phyloP scores from a whole-genome alignment of 2,329 filamentous ascomycete genomes.

The Trichoderma cornu-damae region DNA sequence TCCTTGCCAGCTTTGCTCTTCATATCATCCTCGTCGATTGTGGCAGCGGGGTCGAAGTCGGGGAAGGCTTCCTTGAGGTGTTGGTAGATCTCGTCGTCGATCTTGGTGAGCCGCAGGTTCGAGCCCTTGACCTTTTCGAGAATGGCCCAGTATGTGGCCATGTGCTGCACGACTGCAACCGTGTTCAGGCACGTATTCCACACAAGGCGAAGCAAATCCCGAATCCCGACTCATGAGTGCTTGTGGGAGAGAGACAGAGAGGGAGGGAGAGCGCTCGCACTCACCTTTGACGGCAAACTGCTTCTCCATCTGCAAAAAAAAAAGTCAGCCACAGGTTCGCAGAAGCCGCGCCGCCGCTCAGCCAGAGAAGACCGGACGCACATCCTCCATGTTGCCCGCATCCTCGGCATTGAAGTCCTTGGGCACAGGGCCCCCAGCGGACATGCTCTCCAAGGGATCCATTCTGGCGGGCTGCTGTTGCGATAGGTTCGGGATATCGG shows the following conservation, averaged over 20 bases:
- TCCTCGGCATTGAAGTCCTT: constrained; percentile 56
- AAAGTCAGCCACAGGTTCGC: background rate
- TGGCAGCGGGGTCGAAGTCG: constrained; percentile 77
- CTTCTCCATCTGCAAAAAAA: constrained; percentile 77
- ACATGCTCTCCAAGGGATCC: constrained; percentile 39
- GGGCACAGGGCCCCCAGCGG: constrained; percentile 37
- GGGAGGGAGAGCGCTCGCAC: no score
- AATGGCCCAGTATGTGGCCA: constrained; percentile 95
- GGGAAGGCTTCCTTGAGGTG: constrained; percentile 86
- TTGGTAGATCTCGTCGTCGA: constrained; percentile 90
- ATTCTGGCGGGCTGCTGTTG: constrained; percentile 25
- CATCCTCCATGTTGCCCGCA: constrained; percentile 52
- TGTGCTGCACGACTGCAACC: constrained; percentile 75
- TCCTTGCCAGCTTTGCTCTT: constrained; percentile 97
- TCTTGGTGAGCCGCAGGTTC: constrained; percentile 81
- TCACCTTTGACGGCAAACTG: constrained; percentile 97
- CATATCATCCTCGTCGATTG: constrained; percentile 89
- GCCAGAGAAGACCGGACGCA: constrained; percentile 34
- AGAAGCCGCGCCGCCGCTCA: background rate
- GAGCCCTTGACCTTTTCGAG: constrained; percentile 87
- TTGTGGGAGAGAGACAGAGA: no score
- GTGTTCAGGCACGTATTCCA: background rate
- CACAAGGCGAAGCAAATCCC: no score
- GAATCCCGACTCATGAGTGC: no score
- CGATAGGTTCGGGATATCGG: background rate